Base-by-base conservation (phyloP, 129 eudicot genomes). In the Ambrosia artemisiifolia region DNA sequence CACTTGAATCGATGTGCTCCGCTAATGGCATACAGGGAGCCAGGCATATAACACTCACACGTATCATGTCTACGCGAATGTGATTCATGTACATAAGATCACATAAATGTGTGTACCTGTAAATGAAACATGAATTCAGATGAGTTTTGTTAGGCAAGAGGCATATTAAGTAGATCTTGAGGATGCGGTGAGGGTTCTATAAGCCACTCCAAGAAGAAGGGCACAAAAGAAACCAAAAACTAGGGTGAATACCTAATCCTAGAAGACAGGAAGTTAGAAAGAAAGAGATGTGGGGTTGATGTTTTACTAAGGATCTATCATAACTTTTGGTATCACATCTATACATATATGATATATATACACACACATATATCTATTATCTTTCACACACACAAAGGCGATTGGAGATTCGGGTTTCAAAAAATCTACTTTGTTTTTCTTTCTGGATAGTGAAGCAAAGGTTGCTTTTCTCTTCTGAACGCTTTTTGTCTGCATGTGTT, bases 21-120 rank as follows among this genome's bases (percentile, higher is more conserved):
- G 79, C 74, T 78, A 47, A 90, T 90, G 96, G 96, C 96, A 85
- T 90, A 90, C 83, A 85, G 81, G 96, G 96, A 90, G 96, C 91
- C 93, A 90, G 65, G 96, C 96, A 90, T 90, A 81, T 81, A 47
- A 38, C 50, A 51, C 59, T 53, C 75, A 18, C 75, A 19, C 32
- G 10, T 24, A 24, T 24, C 38, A 34, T 54, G 61, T 70, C 11
- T 70, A 18, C 7, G 74, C 5, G 17, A 2, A 62, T 63, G 16
- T 67, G 18, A 28, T 48, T 24, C 5, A 67, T 67, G 14, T 34
- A 33, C 6, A 34, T 44, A 14, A 19, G 57, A 46, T 47, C 44
- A 47, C 8, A 47, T 12, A 28, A 6, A 28, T 32, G 59, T 28
- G 11, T 30, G n/a, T 67, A 67, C 55, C 71, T 66, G 17, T 28